Conservation (phyloP, 2,329 filamentous ascomycete species). For the Periconia digitata region DNA sequence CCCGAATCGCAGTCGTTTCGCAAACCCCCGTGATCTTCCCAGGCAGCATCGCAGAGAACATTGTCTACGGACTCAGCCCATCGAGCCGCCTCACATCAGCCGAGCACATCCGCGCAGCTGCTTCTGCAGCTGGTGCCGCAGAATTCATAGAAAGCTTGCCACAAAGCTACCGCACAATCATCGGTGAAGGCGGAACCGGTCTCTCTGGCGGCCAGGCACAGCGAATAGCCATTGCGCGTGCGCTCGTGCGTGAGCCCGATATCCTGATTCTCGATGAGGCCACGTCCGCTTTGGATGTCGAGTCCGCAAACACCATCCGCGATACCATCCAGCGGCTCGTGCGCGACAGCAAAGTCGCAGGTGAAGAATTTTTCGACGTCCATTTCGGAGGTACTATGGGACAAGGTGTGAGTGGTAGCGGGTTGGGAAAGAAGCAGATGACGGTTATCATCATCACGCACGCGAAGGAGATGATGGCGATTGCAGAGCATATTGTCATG, state of each 20-base stretch:
- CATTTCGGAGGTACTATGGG: conserved; percentile 6
- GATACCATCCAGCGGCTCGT: conserved; percentile 62
- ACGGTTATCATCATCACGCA: conserved; percentile 84
- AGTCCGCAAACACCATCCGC: conserved; percentile 66
- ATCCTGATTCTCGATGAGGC: conserved; percentile 85
- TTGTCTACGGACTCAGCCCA: conserved; percentile 71
- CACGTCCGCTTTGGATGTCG: conserved; percentile 75
- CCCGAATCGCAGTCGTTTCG: conserved; percentile 66
- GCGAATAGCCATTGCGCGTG: conserved; percentile 77
- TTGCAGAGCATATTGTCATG: conserved; percentile 73
- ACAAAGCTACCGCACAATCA: conserved; percentile 67
- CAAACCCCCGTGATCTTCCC: conserved; percentile 79
- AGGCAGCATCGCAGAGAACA: conserved; percentile 75
- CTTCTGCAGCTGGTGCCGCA: conserved; percentile 67
- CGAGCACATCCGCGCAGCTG: conserved; percentile 50
- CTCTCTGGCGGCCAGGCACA: conserved; percentile 84
- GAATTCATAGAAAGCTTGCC: conserved; percentile 76
- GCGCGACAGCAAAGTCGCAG: not conserved
- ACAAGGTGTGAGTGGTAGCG: conserved; percentile 7
- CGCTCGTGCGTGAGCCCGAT: conserved; percentile 69
- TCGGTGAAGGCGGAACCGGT: conserved; percentile 74
- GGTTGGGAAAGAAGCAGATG: conserved; percentile 48
- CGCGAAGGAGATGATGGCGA: conserved; percentile 79
- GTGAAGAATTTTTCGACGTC: not conserved
- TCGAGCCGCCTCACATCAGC: conserved; percentile 54